Evolutionary conservation across 139 green algal genomes (phyloP).

Genomic region (Volvox reticuliferus): DNA sequence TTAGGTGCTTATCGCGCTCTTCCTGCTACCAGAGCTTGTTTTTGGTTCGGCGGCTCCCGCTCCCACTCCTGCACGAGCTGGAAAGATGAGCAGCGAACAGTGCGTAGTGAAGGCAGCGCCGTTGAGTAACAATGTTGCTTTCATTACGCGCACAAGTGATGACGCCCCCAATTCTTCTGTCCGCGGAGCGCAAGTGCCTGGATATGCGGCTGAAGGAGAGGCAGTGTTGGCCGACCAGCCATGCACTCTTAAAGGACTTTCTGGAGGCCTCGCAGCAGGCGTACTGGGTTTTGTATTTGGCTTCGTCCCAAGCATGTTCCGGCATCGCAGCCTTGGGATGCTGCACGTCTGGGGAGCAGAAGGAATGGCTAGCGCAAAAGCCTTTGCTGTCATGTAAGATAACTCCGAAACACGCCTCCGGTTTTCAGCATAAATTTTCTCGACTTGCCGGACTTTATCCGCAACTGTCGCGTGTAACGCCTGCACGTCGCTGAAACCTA

Average conservation of each 20-base stretch:
- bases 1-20: too few species aligned
- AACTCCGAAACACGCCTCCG: background rate
- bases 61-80: background rate
- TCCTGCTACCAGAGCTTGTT: too few species aligned
- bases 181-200: background rate
- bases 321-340: slow-evolving; percentile 21
- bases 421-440: background rate
- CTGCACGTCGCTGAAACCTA: background rate
- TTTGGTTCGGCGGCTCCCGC: background rate
- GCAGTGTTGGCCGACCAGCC: background rate
- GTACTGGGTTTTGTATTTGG: slow-evolving; percentile 76
- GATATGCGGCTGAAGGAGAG: background rate
- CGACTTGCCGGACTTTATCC: background rate
- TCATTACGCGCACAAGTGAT: slow-evolving; percentile 37
- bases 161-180: slow-evolving; percentile 6
- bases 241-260: slow-evolving; percentile 31
- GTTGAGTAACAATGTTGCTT: slow-evolving; percentile 7
- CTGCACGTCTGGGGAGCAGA: slow-evolving; percentile 52
- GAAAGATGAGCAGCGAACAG: slow-evolving; percentile 8
- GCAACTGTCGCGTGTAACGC: background rate
- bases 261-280: slow-evolving; percentile 49
- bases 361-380: slow-evolving; percentile 64
- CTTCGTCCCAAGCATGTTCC: slow-evolving; percentile 59
- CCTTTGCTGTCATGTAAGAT: slow-evolving; percentile 39
- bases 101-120: background rate